A percentile compares a stretch with the other conserved stretches of the same genome.
phyloP scores from a whole-genome alignment of 192 early-diverging fungal genomes.

The Podila epicladia region DNA sequence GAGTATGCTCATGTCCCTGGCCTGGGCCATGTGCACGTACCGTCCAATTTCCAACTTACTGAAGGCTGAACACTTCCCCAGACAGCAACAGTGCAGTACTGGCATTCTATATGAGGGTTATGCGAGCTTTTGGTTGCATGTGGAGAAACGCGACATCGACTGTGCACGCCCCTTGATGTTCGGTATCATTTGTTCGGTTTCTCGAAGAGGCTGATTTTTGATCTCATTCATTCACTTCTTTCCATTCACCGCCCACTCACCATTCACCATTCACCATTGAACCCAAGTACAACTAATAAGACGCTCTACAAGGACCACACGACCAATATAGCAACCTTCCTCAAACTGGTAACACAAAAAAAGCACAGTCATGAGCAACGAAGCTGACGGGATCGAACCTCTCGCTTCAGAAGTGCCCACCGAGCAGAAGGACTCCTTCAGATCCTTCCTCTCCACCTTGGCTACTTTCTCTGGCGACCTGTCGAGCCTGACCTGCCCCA shows the following conservation, averaged over 20 bases:
- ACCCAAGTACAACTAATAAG: not conserved
- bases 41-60: too few relatives aligned
- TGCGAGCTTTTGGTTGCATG: too few relatives aligned
- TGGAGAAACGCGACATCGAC: too few relatives aligned
- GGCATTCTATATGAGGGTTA: too few relatives aligned
- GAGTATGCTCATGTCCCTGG: too few relatives aligned
- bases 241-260: not conserved
- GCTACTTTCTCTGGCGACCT: constrained; percentile 84
- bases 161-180: not conserved
- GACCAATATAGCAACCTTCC: not conserved
- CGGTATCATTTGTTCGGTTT: not conserved
- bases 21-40: too few relatives aligned
- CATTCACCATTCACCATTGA: not conserved
- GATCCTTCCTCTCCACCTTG: constrained; percentile 58
- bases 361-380: not conserved
- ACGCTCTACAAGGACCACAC: not conserved
- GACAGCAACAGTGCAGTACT: too few relatives aligned
- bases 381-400: constrained; percentile 1
- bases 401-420: constrained; percentile 8
- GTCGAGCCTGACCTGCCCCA: constrained; percentile 80
- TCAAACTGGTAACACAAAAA: not conserved
- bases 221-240: not conserved
- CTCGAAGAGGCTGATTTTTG: not conserved
- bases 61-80: too few relatives aligned
- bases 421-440: constrained; percentile 29